A percentile compares a stretch with the other conserved stretches of the same genome.
phyloP scores from a whole-genome alignment of 2,329 filamentous ascomycete genomes.

The Fulvia fulva region DNA sequence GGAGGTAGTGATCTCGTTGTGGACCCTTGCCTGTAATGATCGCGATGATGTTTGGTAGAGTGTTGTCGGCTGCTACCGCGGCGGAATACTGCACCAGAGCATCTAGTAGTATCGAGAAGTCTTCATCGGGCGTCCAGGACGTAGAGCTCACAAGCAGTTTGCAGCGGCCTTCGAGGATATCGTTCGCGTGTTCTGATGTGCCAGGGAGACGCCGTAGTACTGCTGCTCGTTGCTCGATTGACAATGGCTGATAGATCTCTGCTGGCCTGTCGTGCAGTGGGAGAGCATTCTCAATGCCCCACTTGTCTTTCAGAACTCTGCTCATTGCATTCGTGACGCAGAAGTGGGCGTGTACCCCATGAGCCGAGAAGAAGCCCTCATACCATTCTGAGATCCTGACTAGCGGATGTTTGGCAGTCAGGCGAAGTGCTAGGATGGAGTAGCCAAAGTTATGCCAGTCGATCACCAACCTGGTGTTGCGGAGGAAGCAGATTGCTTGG shows the following conservation, averaged over 20 bases:
- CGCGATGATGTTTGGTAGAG: constrained; percentile 67
- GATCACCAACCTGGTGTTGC: constrained; percentile 77
- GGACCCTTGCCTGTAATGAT: constrained; percentile 96
- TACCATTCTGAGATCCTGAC: constrained; percentile 73
- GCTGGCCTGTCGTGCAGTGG: constrained; percentile 85
- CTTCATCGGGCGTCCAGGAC: constrained; percentile 95
- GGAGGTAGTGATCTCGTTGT: constrained; percentile 70
- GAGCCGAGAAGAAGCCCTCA: constrained; percentile 69
- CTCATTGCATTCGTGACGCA: constrained; percentile 90
- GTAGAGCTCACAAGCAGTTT: constrained; percentile 85
- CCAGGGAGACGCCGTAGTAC: constrained; percentile 66
- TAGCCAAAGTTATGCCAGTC: constrained; percentile 99
- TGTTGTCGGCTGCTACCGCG: constrained; percentile 35
- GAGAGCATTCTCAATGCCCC: constrained; percentile 56
- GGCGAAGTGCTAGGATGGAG: constrained; percentile 73
- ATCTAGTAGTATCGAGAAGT: constrained; percentile 82
- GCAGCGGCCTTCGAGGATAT: constrained; percentile 41
- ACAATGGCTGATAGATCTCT: constrained; percentile 70
- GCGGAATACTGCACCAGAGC: constrained; percentile 72
- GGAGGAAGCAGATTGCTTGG: constrained; percentile 65
- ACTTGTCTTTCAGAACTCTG: constrained; percentile 63
- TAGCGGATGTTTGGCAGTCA: constrained; percentile 64
- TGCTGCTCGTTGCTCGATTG: constrained; percentile 44
- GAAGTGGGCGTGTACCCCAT: constrained; percentile 60
- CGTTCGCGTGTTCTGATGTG: constrained; percentile 56